Conservation (phyloP, 139 green algal species). For the Microglena sp. region DNA sequence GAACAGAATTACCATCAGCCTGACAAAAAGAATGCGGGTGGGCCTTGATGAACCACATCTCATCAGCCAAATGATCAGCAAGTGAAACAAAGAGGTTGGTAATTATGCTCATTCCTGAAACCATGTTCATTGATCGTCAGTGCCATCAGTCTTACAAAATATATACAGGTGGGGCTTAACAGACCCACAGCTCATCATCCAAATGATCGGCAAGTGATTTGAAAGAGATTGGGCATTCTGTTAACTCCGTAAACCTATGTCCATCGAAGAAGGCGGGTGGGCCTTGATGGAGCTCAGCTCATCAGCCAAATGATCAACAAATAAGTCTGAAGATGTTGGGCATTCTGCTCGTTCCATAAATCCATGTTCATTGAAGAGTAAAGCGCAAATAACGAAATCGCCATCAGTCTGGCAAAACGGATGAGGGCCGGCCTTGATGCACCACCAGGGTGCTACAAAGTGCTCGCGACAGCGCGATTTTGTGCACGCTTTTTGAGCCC, state of each 20-base stretch:
- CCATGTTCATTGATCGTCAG: slow-evolving; percentile 30
- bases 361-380: no score
- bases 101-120: no score
- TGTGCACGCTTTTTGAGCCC: no score
- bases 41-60: slow-evolving; percentile 49
- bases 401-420: slow-evolving; percentile 63
- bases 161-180: slow-evolving; percentile 60
- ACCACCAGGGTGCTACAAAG: no score
- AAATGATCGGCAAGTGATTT: slow-evolving; percentile 36
- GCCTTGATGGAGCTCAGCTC: no score
- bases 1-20: slow-evolving; percentile 43
- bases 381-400: slow-evolving; percentile 38
- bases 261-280: no score
- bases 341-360: no score
- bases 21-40: slow-evolving; percentile 75
- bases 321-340: slow-evolving; percentile 5
- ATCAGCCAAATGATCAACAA: no score
- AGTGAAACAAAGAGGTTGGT: slow-evolving; percentile 8
- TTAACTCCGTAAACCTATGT: no score
- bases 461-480: no score
- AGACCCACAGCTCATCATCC: no score
- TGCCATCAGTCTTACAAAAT: slow-evolving; percentile 63
- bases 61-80: slow-evolving; percentile 51
- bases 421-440: slow-evolving; percentile 62
- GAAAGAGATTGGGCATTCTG: no score